phyloP scores from a whole-genome alignment of 1,284 basidiomycete genomes.

The Tilletia indica region DNA sequence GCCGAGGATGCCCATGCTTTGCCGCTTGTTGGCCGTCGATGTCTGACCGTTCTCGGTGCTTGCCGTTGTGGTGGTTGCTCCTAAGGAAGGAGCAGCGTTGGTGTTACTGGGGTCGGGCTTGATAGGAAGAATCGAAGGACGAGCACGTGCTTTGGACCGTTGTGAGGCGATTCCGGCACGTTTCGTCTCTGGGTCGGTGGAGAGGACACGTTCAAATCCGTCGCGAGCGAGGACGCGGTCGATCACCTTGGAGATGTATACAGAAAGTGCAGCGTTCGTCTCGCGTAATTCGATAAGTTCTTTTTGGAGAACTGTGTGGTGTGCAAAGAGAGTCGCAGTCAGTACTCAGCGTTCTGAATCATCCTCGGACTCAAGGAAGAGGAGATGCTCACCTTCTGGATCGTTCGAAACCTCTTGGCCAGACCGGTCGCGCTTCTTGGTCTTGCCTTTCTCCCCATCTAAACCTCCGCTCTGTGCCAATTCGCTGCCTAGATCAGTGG shows the following conservation, averaged over 20 bases:
- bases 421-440: conserved; percentile 27
- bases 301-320: conserved; percentile 55
- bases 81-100: neutral
- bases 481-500: conserved; percentile 65
- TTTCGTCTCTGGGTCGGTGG: conserved; percentile 67
- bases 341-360: too few relatives aligned
- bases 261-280: conserved; percentile 85
- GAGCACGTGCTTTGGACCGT: conserved; percentile 26
- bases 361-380: too few relatives aligned
- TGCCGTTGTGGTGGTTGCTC: neutral
- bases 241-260: conserved; percentile 94
- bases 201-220: conserved; percentile 88
- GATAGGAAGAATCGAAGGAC: conserved; percentile 18
- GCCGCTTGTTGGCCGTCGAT: conserved; percentile 4
- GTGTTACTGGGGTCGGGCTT: conserved; percentile 14
- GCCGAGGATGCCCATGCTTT: conserved; percentile 28
- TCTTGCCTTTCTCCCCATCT: conserved; percentile 65
- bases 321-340: too few relatives aligned
- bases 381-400: conserved; percentile 20
- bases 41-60: neutral
- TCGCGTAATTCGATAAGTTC: conserved; percentile 89
- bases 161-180: conserved; percentile 43
- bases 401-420: conserved; percentile 28
- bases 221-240: conserved; percentile 90
- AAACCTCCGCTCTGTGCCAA: conserved; percentile 71